These are phyloP conservation scores for Saccharum hybrid DNA, from an alignment of 202 grass and related monocot species.

Conservation along the genomic window DNA sequence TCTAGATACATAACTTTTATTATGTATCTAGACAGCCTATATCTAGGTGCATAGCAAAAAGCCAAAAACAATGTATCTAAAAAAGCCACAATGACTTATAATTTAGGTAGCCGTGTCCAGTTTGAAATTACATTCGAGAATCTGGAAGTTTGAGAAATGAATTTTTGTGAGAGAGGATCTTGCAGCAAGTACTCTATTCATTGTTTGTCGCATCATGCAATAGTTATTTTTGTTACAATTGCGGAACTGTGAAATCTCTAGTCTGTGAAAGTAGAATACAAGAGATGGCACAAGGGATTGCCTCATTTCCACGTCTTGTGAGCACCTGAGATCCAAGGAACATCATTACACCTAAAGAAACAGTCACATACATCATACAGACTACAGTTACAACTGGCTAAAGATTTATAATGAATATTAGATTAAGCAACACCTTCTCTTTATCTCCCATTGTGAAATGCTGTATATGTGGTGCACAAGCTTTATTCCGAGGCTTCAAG, in stretches of 20 bases:
- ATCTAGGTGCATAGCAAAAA: not conserved
- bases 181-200: not conserved
- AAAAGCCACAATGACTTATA: not conserved
- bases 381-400: not conserved
- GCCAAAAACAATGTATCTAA: not conserved
- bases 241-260: not conserved
- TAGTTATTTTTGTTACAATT: not conserved
- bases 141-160: not conserved
- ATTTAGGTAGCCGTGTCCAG: not conserved
- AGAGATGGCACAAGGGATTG: not conserved
- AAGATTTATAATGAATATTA: not conserved
- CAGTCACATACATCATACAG: not conserved
- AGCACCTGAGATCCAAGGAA: not conserved
- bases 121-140: slow-evolving; percentile 11
- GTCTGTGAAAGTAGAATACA: slow-evolving; percentile 18
- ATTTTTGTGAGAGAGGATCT: not conserved
- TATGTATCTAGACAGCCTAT: too few relatives aligned
- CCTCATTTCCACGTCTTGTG: not conserved
- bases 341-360: slow-evolving; percentile 1
- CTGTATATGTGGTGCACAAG: not conserved
- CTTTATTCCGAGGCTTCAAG: not conserved
- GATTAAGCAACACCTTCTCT: not conserved
- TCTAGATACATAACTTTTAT: too few relatives aligned
- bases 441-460: not conserved
- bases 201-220: not conserved